These are phyloP conservation scores for Metschnikowia dekortorum DNA, from an alignment of 805 yeast genomes.

Conservation along the genomic window DNA sequence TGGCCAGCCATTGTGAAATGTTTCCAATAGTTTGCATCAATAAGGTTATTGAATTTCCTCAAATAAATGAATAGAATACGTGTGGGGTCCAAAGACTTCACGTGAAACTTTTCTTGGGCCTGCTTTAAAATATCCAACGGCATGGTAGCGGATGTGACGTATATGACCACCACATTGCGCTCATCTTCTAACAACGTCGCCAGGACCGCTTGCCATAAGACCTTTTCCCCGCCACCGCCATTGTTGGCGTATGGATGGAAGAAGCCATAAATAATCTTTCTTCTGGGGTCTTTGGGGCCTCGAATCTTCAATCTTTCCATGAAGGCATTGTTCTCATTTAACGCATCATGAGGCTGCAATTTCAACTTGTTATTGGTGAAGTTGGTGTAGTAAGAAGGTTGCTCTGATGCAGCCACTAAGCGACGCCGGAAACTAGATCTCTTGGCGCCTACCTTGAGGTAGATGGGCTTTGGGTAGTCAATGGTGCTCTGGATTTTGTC, in stretches of 20 bases:
- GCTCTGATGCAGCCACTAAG: conserved; percentile 30
- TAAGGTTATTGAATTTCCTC: conserved; percentile 47
- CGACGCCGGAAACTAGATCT: conserved; percentile 38
- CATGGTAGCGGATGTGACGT: conserved; percentile 61
- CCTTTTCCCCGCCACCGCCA: conserved; percentile 98
- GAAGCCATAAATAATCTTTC: conserved; percentile 65
- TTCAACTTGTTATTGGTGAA: conserved; percentile 34
- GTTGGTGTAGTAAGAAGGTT: conserved; percentile 39
- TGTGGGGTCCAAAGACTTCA: conserved; percentile 38
- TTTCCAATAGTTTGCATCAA: conserved; percentile 73
- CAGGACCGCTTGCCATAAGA: conserved; percentile 88
- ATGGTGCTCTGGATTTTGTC: conserved; percentile 31
- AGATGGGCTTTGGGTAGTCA: conserved; percentile 31
- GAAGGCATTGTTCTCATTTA: conserved; percentile 20
- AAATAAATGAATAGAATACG: conserved; percentile 64
- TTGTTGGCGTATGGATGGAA: conserved; percentile 96
- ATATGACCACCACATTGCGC: conserved; percentile 58
- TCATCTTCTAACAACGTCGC: conserved; percentile 52
- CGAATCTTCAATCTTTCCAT: conserved; percentile 26
- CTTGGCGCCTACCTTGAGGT: conserved; percentile 32
- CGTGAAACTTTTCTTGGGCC: conserved; percentile 53
- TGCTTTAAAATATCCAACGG: conserved; percentile 48
- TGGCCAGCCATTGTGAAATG: conserved; percentile 82
- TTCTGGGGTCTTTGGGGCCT: conserved; percentile 30
- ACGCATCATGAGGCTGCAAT: conserved; percentile 26